Evolutionary conservation across 2,329 filamentous ascomycete species (phyloP), one percentile per base, ranked within the genome.

Genomic region (Fusarium gaditjirri): DNA sequence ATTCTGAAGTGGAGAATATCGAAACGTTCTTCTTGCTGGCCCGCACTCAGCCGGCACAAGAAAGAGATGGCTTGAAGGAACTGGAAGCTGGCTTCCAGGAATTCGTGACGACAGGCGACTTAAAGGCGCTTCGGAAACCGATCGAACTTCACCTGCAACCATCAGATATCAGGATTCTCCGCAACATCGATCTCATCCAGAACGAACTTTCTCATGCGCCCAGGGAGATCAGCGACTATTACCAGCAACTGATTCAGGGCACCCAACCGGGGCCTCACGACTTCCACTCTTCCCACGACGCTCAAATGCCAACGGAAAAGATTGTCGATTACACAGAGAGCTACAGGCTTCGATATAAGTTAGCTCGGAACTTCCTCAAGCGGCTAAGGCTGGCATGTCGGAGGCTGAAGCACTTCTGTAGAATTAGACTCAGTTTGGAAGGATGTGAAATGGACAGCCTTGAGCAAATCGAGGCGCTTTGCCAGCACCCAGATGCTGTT

Each of bases 331-430:
- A 69, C 53, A 74, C 70, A 2, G 36, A 38, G 8, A 62, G 33
- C 23, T 49, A 73, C 44, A 68, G 50, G 8, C 23, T 33, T 17
- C 61, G 68, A 21, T 65, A 65, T 17, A 19, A 61, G 13, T 27
- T 72, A 4, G 74, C 73, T 1, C 67, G 39, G 12, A 42, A 55
- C 7, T 68, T 70, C 19, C 42, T 64, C 38, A 17, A 38, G 5
- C 59, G 70, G n/a, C 43, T 76, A 13, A 61, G 73, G 23, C 33
- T 21, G 21, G 59, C 60, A 29, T 70, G 72, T 35, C n/a, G 36
- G 29, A 66, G 31, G 11, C 42, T 77, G 27, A 27, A 13, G 6
- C 16, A 12, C 10, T 11, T 70, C 13, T 74, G 72, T 27, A 11
- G 27, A 14, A 31, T 49, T 8, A 23, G 8, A 41, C 21, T 23